These are phyloP conservation scores for Cryptosporidium viatorum DNA, from an alignment of 169 alveolate genomes.

Conservation along the genomic window DNA sequence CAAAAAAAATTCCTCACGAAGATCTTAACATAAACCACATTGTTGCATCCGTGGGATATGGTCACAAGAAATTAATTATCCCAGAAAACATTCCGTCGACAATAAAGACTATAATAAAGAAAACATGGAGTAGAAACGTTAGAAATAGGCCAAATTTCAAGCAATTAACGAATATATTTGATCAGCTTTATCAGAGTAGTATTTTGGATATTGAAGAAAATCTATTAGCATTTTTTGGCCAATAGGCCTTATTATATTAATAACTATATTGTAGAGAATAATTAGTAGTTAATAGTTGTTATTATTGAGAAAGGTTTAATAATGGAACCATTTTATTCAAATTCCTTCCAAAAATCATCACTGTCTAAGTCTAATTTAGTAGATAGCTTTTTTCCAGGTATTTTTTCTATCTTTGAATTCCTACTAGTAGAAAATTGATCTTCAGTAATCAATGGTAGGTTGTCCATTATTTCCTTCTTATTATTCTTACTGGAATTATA, in stretches of 20 bases:
- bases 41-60: conserved; percentile 80
- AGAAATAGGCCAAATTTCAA: conserved; percentile 46
- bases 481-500: background rate
- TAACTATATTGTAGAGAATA: background rate
- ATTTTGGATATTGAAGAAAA: conserved; percentile 72
- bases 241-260: conserved; percentile 1
- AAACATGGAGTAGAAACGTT: conserved; percentile 66
- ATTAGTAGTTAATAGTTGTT: background rate
- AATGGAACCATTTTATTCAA: conserved; percentile 10
- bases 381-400: conserved; percentile 28
- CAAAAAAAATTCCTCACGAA: conserved; percentile 83
- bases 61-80: conserved; percentile 37
- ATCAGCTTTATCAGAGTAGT: conserved; percentile 43
- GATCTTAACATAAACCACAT: conserved; percentile 79
- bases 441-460: background rate
- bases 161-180: conserved; percentile 54
- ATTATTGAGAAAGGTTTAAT: background rate
- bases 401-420: conserved; percentile 24
- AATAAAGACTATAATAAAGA: conserved; percentile 10
- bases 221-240: conserved; percentile 64
- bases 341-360: conserved; percentile 75
- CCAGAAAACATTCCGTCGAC: conserved; percentile 48
- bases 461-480: background rate
- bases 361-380: conserved; percentile 48
- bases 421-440: conserved; percentile 1